A percentile compares a stretch with the other conserved stretches of the same genome.
These are phyloP conservation scores for Plasmodium ovale DNA, from an alignment of 169 alveolate genomes.

Conservation along the genomic window DNA sequence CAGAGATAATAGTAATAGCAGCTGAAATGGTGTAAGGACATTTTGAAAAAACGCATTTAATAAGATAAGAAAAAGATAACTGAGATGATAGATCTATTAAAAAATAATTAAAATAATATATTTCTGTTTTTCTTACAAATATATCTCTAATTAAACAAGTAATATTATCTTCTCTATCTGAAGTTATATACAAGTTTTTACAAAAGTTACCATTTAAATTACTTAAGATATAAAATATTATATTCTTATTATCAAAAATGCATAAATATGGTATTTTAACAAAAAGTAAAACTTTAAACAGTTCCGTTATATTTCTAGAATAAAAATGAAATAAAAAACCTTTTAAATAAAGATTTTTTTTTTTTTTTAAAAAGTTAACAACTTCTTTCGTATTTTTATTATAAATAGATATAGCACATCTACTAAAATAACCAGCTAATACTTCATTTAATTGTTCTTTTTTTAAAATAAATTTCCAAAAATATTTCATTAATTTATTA, in stretches of 20 bases:
- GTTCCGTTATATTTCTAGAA: slow-evolving; percentile 67
- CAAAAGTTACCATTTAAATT: slow-evolving; percentile 50
- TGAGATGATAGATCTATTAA: slow-evolving; percentile 48
- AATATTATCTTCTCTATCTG: slow-evolving; percentile 62
- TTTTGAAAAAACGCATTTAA: slow-evolving; percentile 51
- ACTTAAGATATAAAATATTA: slow-evolving; percentile 37
- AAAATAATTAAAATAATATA: slow-evolving; percentile 72
- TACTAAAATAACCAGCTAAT: slow-evolving; percentile 54
- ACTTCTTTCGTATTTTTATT: slow-evolving; percentile 64
- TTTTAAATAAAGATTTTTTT: slow-evolving; percentile 53
- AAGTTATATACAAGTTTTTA: slow-evolving; percentile 9
- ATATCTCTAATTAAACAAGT: slow-evolving; percentile 67
- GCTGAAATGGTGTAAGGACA: slow-evolving; percentile 65
- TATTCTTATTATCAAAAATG: slow-evolving; percentile 53
- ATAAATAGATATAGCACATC: slow-evolving; percentile 65
- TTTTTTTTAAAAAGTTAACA: slow-evolving; percentile 50
- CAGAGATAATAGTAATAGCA: slow-evolving; percentile 63
- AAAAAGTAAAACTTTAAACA: slow-evolving; percentile 50
- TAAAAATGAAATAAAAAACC: slow-evolving; percentile 58
- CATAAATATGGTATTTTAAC: slow-evolving; percentile 49
- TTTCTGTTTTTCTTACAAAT: slow-evolving; percentile 51
- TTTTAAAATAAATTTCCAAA: slow-evolving; percentile 42
- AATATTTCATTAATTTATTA: slow-evolving; percentile 38
- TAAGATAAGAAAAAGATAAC: slow-evolving; percentile 32
- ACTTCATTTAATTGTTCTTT: slow-evolving; percentile 72